A percentile compares a stretch with the other conserved stretches of the same genome.
phyloP scores from a whole-genome alignment of 2,329 filamentous ascomycete genomes.

The Apiospora arundinis region DNA sequence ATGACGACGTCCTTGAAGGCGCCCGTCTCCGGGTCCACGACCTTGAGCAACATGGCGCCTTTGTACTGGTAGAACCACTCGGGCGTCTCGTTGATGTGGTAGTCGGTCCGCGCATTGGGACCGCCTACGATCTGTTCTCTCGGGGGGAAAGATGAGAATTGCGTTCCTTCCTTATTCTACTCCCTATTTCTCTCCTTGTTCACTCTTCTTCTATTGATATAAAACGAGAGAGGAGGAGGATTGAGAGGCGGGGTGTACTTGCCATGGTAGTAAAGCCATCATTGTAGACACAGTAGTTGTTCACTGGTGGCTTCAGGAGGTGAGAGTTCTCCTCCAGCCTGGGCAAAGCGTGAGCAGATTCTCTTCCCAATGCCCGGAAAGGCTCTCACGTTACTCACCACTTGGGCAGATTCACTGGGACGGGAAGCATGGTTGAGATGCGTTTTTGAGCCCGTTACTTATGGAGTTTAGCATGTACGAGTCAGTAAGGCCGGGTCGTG shows the following conservation, averaged over 20 bases:
- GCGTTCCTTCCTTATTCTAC: neutral
- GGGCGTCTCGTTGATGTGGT: slow-evolving; percentile 95
- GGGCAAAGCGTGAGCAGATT: slow-evolving; percentile 16
- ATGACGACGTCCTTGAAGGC: slow-evolving; percentile 86
- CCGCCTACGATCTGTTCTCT: slow-evolving; percentile 80
- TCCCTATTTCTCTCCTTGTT: neutral
- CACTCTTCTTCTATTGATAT: neutral
- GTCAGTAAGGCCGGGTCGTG: neutral
- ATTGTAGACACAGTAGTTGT: slow-evolving; percentile 97
- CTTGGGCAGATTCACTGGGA: slow-evolving; percentile 63
- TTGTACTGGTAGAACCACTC: slow-evolving; percentile 99
- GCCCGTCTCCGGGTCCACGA: slow-evolving; percentile 69
- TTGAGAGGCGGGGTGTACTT: slow-evolving; percentile 25
- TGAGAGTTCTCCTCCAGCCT: slow-evolving; percentile 94
- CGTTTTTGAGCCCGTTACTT: neutral
- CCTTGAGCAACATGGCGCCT: slow-evolving; percentile 91
- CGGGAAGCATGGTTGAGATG: slow-evolving; percentile 49
- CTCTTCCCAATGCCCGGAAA: neutral
- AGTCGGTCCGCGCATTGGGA: slow-evolving; percentile 94
- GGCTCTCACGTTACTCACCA: slow-evolving; percentile 51
- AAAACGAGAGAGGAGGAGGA: neutral
- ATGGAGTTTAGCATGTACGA: neutral
- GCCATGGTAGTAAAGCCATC: slow-evolving; percentile 84
- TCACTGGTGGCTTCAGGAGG: slow-evolving; percentile 90
- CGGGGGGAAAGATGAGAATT: slow-evolving; percentile 11